Evolutionary conservation across 345 rosid species (phyloP), one percentile per base, ranked within the genome.

Genomic region (Isatis tinctoria): DNA sequence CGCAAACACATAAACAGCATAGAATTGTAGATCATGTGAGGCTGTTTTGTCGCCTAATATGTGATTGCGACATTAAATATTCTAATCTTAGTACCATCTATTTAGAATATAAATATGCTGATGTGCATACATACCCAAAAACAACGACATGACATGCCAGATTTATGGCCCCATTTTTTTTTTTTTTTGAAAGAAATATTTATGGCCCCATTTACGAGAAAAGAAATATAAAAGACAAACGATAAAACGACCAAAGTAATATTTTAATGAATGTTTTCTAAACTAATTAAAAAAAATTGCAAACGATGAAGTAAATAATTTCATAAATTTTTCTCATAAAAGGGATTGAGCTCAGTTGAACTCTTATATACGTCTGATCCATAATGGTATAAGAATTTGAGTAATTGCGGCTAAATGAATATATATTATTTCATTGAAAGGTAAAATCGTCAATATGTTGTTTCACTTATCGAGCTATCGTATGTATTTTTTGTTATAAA

Each of bases 101-200:
- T 32, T 1, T 32, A 22, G 24, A 53, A 64, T 36, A 41, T 45
- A 9, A n/a, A 36, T 40, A 67, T 58, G 67, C 10, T 26, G 27
- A 26, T 40, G n/a, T 8, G 36, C 39, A 68, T 18, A 44, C 8
- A 32, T 27, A 44, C 47, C 52, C 51, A 45, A 69, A 76, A 69
- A 54, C 63, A 69, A 33, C 65, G 75, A 76, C 79, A 76, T 3
- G 70, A 54, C 74, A 69, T 70, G 75, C 73, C 80, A 66, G 71
- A 45, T 70, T 54, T 40, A 59, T 67, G 73, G 62, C 41, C 72
- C 53, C 67, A 71, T 3, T 37, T 47, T n/a, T n/a, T n/a, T n/a
- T n/a, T n/a, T n/a, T n/a, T n/a, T n/a, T n/a, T n/a, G n/a, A n/a
- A n/a, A n/a, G n/a, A n/a, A n/a, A n/a, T n/a, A 45, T 70, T 54